These are phyloP conservation scores for Celoporthe dispersa DNA, from an alignment of 2,329 filamentous ascomycete species.

Conservation along the genomic window DNA sequence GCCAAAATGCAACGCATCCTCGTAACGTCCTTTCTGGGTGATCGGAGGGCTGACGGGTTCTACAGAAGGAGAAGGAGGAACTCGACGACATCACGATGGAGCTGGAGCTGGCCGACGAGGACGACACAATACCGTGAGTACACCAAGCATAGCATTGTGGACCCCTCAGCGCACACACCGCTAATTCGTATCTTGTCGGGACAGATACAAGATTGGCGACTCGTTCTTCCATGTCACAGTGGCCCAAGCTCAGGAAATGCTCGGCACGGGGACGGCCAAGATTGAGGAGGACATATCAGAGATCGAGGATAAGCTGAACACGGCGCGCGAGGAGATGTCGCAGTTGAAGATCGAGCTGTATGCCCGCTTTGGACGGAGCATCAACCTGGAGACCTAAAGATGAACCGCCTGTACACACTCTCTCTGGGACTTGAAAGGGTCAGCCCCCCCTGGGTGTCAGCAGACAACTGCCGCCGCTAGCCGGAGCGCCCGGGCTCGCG, in stretches of 20 bases:
- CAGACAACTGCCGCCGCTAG: background rate
- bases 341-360: constrained; percentile 91
- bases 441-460: background rate
- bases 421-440: background rate
- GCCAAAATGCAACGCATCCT: background rate
- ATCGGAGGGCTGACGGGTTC: constrained; percentile 26
- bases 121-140: constrained; percentile 85
- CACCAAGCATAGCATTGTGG: background rate
- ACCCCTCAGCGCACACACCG: too few species aligned
- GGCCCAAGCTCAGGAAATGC: constrained; percentile 83
- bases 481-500: background rate
- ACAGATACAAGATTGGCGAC: constrained; percentile 94
- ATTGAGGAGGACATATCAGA: constrained; percentile 77
- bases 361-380: constrained; percentile 92
- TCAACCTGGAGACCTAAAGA: constrained; percentile 88
- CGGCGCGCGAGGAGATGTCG: constrained; percentile 83
- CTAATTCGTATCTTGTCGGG: background rate
- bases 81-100: constrained; percentile 90
- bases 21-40: background rate
- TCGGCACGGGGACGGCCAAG: constrained; percentile 70
- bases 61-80: constrained; percentile 96
- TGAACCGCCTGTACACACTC: constrained; percentile 7
- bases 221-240: constrained; percentile 89
- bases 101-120: constrained; percentile 92
- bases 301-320: constrained; percentile 76